Conservation (phyloP, 768 basidiomycete species). For the Royoungia palumana region DNA sequence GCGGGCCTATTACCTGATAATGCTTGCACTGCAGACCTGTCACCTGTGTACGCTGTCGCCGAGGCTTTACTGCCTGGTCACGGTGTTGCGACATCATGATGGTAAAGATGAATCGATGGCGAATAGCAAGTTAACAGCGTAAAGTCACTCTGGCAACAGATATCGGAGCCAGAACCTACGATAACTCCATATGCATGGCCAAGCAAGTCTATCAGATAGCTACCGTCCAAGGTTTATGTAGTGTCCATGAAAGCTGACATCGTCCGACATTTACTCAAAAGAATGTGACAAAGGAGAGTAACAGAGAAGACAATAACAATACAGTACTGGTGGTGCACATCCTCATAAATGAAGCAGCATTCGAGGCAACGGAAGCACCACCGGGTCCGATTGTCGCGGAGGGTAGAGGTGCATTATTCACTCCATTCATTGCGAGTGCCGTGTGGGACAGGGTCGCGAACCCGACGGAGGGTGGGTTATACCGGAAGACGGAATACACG, state of each 20-base stretch:
- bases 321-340: background rate
- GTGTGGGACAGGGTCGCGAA: conserved; percentile 42
- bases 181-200: too few relatives aligned
- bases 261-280: conserved; percentile 2
- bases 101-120: too few relatives aligned
- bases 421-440: conserved; percentile 26
- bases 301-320: conserved; percentile 6
- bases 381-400: conserved; percentile 21
- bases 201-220: too few relatives aligned
- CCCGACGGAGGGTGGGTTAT: conserved; percentile 46
- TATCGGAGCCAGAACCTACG: too few relatives aligned
- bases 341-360: conserved; percentile 7
- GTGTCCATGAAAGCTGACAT: background rate
- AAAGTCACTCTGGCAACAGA: too few relatives aligned
- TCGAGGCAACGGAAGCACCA: conserved; percentile 11
- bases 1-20: too few relatives aligned
- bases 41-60: too few relatives aligned
- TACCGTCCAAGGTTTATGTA: too few relatives aligned
- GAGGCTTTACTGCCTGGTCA: too few relatives aligned
- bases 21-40: too few relatives aligned
- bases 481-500: conserved; percentile 52
- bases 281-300: conserved; percentile 7
- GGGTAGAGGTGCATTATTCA: conserved; percentile 17
- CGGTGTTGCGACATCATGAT: too few relatives aligned
- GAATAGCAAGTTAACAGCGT: too few relatives aligned